A percentile compares a stretch with the other conserved stretches of the same genome.
phyloP scores from a whole-genome alignment of 768 basidiomycete genomes.

The Tulasnella sp. region DNA sequence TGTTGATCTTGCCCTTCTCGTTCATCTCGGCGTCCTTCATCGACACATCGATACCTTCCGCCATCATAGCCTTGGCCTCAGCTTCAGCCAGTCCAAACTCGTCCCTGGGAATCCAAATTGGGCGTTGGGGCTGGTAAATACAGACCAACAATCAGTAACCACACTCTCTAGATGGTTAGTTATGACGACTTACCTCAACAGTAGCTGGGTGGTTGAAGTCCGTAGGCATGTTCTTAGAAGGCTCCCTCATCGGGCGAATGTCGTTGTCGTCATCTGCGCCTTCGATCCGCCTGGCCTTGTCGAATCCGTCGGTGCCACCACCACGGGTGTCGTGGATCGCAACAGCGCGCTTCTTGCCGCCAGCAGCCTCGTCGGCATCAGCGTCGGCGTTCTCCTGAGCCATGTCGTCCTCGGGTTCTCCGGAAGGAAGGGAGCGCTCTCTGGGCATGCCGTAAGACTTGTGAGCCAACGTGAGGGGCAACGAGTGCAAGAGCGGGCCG shows the following conservation, averaged over 20 bases:
- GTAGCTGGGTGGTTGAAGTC: conserved; percentile 78
- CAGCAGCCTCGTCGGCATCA: neutral
- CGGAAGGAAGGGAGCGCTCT: conserved; percentile 1
- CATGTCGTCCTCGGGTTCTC: neutral
- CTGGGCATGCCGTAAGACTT: conserved; percentile 37
- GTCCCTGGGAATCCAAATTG: conserved; percentile 81
- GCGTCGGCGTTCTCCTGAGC: conserved; percentile 9
- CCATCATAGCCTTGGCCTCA: conserved; percentile 47
- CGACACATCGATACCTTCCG: conserved; percentile 41
- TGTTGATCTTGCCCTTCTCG: conserved; percentile 47
- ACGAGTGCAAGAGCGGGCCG: conserved; percentile 56
- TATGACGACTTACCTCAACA: conserved; percentile 26
- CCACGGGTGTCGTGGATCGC: neutral
- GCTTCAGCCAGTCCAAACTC: conserved; percentile 45
- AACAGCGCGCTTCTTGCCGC: neutral
- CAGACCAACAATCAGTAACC: neutral
- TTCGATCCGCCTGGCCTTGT: conserved; percentile 10
- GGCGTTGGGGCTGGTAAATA: conserved; percentile 45
- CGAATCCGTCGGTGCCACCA: neutral
- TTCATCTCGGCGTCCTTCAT: conserved; percentile 45
- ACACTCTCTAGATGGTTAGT: neutral
- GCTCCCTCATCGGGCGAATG: conserved; percentile 1
- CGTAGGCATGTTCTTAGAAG: conserved; percentile 20
- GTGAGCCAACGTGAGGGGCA: conserved; percentile 73
- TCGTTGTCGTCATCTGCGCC: conserved; percentile 15